These are phyloP conservation scores for Pseudotsuga menziesii DNA, from an alignment of 75 land plant genomes.

Conservation along the genomic window DNA sequence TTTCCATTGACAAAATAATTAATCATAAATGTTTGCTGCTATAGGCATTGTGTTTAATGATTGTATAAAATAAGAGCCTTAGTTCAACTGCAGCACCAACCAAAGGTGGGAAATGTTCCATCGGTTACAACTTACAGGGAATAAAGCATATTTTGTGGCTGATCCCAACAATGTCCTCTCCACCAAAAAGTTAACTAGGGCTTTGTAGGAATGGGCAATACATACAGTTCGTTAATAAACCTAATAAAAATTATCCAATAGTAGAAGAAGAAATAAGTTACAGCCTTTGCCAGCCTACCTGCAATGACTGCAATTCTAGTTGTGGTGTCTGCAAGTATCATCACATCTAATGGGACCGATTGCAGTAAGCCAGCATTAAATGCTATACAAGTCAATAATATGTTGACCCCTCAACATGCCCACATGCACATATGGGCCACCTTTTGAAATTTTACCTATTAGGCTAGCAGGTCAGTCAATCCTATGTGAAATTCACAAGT, in stretches of 20 bases:
- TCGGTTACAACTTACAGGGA: not conserved
- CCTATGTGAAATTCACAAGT: too few species aligned
- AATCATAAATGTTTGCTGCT: not conserved
- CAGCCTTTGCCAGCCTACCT: not conserved
- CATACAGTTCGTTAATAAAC: too few species aligned
- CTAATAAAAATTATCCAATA: too few species aligned
- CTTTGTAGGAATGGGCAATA: too few species aligned
- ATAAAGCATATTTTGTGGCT: not conserved
- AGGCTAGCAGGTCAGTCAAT: too few species aligned
- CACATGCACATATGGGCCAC: too few species aligned
- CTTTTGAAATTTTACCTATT: too few species aligned
- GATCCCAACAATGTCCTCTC: not conserved
- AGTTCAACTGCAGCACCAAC: not conserved
- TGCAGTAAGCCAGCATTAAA: too few species aligned
- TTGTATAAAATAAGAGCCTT: not conserved
- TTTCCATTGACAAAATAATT: not conserved
- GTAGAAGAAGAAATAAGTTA: not conserved
- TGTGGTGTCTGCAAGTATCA: not conserved
- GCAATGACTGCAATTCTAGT: not conserved
- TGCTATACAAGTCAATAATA: too few species aligned
- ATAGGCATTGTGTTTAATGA: not conserved
- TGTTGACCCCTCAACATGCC: too few species aligned
- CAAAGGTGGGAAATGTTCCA: not conserved
- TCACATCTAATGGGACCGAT: too few species aligned
- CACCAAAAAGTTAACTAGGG: not conserved